A percentile compares a stretch with the other conserved stretches of the same genome.
phyloP scores from a whole-genome alignment of 2,329 filamentous ascomycete species.

The Neofusicoccum sp. region DNA sequence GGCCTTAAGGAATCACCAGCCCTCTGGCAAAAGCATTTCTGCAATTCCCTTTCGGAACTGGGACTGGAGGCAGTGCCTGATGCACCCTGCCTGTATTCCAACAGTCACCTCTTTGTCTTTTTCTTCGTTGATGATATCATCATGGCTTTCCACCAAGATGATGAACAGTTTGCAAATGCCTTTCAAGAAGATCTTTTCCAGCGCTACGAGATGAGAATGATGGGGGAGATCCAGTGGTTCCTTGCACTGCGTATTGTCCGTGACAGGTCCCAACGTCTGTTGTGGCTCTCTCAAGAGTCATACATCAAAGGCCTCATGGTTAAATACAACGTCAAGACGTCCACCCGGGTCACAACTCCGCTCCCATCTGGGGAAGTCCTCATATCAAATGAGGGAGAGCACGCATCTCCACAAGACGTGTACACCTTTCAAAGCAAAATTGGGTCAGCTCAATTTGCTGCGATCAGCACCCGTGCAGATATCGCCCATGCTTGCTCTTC shows the following conservation, averaged over 20 bases:
- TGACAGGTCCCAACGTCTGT: not conserved
- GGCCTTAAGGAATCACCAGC: slow-evolving; percentile 27
- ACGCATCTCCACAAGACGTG: slow-evolving; percentile 15
- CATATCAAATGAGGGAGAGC: slow-evolving; percentile 17
- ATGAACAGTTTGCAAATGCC: not conserved
- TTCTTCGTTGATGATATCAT: too few species aligned
- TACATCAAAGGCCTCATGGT: too few species aligned
- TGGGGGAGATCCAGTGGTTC: slow-evolving; percentile 23
- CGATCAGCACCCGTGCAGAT: slow-evolving; percentile 23
- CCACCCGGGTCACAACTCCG: slow-evolving; percentile 17
- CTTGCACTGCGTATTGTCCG: slow-evolving; percentile 22
- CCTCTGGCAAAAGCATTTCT: slow-evolving; percentile 28
- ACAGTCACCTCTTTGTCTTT: slow-evolving; percentile 23
- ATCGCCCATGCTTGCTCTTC: slow-evolving; percentile 23
- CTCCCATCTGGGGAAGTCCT: slow-evolving; percentile 3
- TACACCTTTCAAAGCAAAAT: slow-evolving; percentile 26
- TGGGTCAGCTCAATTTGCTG: slow-evolving; percentile 25
- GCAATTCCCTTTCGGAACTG: slow-evolving; percentile 21
- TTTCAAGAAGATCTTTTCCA: slow-evolving; percentile 21
- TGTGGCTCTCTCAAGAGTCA: slow-evolving; percentile 24
- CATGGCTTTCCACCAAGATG: slow-evolving; percentile 8
- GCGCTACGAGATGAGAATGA: slow-evolving; percentile 14
- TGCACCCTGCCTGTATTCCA: slow-evolving; percentile 23
- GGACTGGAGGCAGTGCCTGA: slow-evolving; percentile 22
- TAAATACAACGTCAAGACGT: slow-evolving; percentile 24